phyloP scores from a whole-genome alignment of 2,329 filamentous ascomycete species.

The Penicillium sp. region DNA sequence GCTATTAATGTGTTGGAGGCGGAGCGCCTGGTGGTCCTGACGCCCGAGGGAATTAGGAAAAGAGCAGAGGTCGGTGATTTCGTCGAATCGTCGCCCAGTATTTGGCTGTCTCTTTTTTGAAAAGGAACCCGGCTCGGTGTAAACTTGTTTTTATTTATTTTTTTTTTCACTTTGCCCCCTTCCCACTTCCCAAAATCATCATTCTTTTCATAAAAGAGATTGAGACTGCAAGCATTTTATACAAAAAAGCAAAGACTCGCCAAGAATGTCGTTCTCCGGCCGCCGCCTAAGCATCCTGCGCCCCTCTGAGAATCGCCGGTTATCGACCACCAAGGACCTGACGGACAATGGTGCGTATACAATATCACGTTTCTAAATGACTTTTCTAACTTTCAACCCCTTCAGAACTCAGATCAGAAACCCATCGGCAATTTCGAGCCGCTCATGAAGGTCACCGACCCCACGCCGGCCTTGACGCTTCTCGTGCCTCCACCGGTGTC shows the following conservation, averaged over 20 bases:
- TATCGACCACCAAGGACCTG: constrained; percentile 39
- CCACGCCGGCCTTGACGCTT: constrained; percentile 82
- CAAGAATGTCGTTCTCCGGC: constrained; percentile 40
- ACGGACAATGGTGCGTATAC: constrained; percentile 39
- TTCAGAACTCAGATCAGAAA: constrained; percentile 69
- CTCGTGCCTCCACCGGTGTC: constrained; percentile 80
- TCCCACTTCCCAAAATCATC: neutral
- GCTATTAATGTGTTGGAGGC: neutral
- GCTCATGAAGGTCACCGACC: constrained; percentile 85
- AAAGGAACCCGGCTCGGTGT: neutral
- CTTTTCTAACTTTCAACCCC: constrained; percentile 2
- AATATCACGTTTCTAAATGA: neutral
- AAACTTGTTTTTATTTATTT: neutral
- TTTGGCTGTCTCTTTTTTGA: constrained; percentile 2
- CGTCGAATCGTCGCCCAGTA: constrained; percentile 18
- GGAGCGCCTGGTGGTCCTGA: neutral
- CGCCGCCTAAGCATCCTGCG: constrained; percentile 39
- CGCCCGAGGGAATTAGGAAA: neutral
- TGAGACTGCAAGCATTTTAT: neutral
- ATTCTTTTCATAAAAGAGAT: neutral
- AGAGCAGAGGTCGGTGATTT: constrained; percentile 15
- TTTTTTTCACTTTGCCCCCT: neutral
- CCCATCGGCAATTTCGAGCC: constrained; percentile 79
- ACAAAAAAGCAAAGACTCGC: neutral
- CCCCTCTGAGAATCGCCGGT: constrained; percentile 30